Evolutionary conservation across 805 yeast species (phyloP).

Genomic region (Danielozyma ontarioensis): DNA sequence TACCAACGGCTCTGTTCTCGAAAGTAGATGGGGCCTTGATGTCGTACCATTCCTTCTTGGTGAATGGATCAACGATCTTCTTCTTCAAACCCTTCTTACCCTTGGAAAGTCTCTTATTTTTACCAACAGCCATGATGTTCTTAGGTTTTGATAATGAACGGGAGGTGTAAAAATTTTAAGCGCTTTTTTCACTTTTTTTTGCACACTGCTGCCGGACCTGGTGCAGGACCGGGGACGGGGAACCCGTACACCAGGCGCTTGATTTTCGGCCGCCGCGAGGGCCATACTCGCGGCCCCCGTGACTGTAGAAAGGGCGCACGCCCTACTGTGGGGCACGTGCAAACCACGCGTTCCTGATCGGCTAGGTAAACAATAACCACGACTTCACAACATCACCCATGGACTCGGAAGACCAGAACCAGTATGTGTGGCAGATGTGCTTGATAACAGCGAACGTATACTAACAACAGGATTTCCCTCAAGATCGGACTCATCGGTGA

Average conservation of each 20-base stretch:
- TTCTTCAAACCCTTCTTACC: conserved; percentile 7
- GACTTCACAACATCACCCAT: no score
- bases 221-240: conserved; percentile 1
- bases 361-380: no score
- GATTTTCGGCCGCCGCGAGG: neutral
- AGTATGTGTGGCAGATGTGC: neutral
- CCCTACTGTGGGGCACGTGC: no score
- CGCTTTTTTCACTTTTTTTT: conserved; percentile 3
- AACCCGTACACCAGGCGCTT: neutral
- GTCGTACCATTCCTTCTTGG: conserved; percentile 7
- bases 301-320: no score
- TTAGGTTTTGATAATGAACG: conserved; percentile 6
- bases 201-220: conserved; percentile 4
- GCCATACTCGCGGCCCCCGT: no score
- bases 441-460: conserved; percentile 14
- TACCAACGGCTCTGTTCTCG: conserved; percentile 5
- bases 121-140: conserved; percentile 58
- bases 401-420: neutral
- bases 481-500: conserved; percentile 94
- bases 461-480: conserved; percentile 46
- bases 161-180: conserved; percentile 3
- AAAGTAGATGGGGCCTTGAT: conserved; percentile 7
- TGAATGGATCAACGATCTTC: conserved; percentile 7
- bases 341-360: no score
- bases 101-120: conserved; percentile 27